A percentile compares a stretch with the other conserved stretches of the same genome.
Evolutionary conservation across 345 rosid species (phyloP).

Genomic region (Syzygium aromaticum): DNA sequence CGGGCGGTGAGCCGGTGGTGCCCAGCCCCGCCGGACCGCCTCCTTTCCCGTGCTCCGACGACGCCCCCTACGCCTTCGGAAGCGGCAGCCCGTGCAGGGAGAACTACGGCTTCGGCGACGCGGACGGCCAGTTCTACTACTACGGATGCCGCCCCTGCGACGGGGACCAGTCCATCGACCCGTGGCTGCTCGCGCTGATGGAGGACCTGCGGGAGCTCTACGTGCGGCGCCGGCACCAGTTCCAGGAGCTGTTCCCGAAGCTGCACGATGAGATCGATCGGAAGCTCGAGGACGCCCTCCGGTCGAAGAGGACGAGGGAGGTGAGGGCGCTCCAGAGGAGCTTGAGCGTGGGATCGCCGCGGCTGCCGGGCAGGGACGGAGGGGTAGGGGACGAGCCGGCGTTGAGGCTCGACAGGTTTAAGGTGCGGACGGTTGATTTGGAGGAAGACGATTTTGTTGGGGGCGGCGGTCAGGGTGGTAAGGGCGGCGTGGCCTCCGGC

Average conservation of each 20-base stretch:
- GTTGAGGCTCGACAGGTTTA: conserved; percentile 1
- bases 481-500: neutral
- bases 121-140: neutral
- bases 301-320: neutral
- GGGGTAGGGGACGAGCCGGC: neutral
- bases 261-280: conserved; percentile 4
- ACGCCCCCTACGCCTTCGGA: neutral
- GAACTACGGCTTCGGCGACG: neutral
- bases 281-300: conserved; percentile 1
- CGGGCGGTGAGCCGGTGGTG: neutral
- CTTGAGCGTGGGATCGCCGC: neutral
- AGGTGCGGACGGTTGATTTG: conserved; percentile 1
- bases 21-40: neutral
- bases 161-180: conserved; percentile 8
- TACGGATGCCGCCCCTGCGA: neutral
- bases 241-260: conserved; percentile 17
- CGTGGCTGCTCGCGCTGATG: conserved; percentile 13
- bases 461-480: neutral
- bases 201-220: conserved; percentile 23
- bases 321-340: neutral
- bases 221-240: conserved; percentile 7
- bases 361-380: neutral
- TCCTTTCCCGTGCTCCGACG: neutral
- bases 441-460: neutral
- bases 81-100: neutral